A percentile compares a stretch with the other conserved stretches of the same genome.
Conservation (phyloP, 495 filamentous ascomycete species). For the Rhizodiscina lignyota region DNA sequence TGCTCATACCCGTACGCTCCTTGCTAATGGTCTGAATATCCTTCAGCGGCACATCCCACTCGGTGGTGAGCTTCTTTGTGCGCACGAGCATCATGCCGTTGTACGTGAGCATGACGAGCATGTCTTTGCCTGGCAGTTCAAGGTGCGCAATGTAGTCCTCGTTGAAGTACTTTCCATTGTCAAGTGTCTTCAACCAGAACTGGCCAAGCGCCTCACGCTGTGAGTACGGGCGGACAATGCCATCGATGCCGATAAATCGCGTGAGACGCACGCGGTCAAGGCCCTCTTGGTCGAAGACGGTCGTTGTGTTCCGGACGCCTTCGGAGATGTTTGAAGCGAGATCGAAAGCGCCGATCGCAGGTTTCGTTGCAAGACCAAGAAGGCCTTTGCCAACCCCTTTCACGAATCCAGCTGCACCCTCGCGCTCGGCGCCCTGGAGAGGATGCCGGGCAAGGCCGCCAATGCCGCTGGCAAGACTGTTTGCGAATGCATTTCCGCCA, state of each 20-base stretch:
- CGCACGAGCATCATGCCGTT: slow-evolving; percentile 80
- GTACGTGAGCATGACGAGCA: slow-evolving; percentile 92
- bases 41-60: slow-evolving; percentile 92
- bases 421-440: slow-evolving; percentile 88
- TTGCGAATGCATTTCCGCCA: slow-evolving; percentile 87
- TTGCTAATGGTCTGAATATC: slow-evolving; percentile 95
- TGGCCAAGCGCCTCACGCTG: slow-evolving; percentile 94
- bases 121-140: slow-evolving; percentile 75
- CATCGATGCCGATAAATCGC: slow-evolving; percentile 80
- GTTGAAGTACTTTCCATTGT: slow-evolving; percentile 93
- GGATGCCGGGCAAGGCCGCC: slow-evolving; percentile 87
- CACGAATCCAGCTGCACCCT: slow-evolving; percentile 83
- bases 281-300: slow-evolving; percentile 87
- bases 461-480: slow-evolving; percentile 78
- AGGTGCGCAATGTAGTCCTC: slow-evolving; percentile 95
- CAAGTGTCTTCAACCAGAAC: slow-evolving; percentile 95
- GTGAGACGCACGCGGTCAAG: slow-evolving; percentile 86
- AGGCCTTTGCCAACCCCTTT: slow-evolving; percentile 95
- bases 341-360: slow-evolving; percentile 91
- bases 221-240: slow-evolving; percentile 85
- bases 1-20: slow-evolving; percentile 82
- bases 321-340: slow-evolving; percentile 91
- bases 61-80: slow-evolving; percentile 62
- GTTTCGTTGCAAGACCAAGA: slow-evolving; percentile 83
- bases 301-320: slow-evolving; percentile 95